Evolutionary conservation across 2,329 filamentous ascomycete species (phyloP).

Genomic region (Harringtonia lauricola): DNA sequence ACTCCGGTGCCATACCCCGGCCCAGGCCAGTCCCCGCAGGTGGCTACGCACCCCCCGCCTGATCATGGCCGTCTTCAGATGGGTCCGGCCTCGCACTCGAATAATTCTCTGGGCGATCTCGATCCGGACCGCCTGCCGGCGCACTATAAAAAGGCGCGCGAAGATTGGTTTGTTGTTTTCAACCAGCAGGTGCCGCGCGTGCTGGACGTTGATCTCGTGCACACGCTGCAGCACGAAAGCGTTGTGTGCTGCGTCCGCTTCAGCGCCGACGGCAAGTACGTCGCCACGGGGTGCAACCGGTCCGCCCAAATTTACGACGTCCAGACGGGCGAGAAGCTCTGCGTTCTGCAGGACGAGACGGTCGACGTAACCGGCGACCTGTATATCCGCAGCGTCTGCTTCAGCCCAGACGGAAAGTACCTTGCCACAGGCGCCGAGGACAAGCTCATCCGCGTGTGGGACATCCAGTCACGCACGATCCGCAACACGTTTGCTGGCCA

Average conservation of each 20-base stretch:
- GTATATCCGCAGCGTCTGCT: slow-evolving; percentile 96
- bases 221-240: slow-evolving; percentile 86
- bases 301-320: slow-evolving; percentile 99
- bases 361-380: slow-evolving; percentile 84
- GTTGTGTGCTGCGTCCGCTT: slow-evolving; percentile 98
- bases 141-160: slow-evolving; percentile 77
- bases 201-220: slow-evolving; percentile 86
- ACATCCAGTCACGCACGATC: slow-evolving; percentile 73
- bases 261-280: slow-evolving; percentile 88
- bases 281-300: slow-evolving; percentile 93
- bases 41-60: slow-evolving; percentile 68
- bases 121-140: slow-evolving; percentile 77
- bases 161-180: slow-evolving; percentile 95
- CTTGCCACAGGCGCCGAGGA: slow-evolving; percentile 95
- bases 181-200: slow-evolving; percentile 84
- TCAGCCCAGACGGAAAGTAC: slow-evolving; percentile 90
- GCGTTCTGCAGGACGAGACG: slow-evolving; percentile 78
- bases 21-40: slow-evolving; percentile 71
- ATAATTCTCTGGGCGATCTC: slow-evolving; percentile 68
- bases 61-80: slow-evolving; percentile 47
- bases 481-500: slow-evolving; percentile 92
- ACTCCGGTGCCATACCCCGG: slow-evolving; percentile 79
- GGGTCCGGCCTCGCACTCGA: slow-evolving; percentile 37
- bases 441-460: slow-evolving; percentile 96
- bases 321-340: slow-evolving; percentile 73